phyloP scores from a whole-genome alignment of 306 rosid genomes.

The Hippophae gyantsensis region DNA sequence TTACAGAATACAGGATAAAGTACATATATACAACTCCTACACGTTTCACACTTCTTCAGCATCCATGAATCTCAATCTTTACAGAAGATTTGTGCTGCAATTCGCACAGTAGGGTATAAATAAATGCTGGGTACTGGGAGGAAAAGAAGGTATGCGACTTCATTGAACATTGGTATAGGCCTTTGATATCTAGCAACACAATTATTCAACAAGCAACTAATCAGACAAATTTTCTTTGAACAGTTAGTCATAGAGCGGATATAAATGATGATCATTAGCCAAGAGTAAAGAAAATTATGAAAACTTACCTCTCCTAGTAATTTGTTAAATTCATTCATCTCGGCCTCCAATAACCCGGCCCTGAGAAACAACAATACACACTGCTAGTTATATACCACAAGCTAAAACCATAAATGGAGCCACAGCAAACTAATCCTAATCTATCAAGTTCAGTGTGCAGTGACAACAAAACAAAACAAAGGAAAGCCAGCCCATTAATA shows the following conservation, averaged over 20 bases:
- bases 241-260: too few species aligned
- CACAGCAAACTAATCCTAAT: not conserved
- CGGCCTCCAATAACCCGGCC: slow-evolving; percentile 78
- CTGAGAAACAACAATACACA: slow-evolving; percentile 38
- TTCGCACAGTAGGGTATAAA: slow-evolving; percentile 1
- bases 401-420: not conserved
- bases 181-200: slow-evolving; percentile 29
- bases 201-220: not conserved
- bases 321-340: slow-evolving; percentile 36
- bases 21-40: slow-evolving; percentile 54
- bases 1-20: slow-evolving; percentile 40
- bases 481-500: not conserved
- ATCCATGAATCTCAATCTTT: not conserved
- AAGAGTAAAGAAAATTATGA: not conserved
- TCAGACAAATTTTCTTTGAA: too few species aligned
- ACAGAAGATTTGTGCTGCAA: slow-evolving; percentile 16
- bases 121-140: slow-evolving; percentile 15
- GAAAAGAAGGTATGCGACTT: slow-evolving; percentile 8
- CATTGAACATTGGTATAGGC: slow-evolving; percentile 21
- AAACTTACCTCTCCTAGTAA: slow-evolving; percentile 21
- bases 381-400: not conserved
- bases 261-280: too few species aligned
- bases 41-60: slow-evolving; percentile 18
- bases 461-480: not conserved
- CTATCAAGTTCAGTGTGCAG: not conserved